Evolutionary conservation across 805 yeast genomes (phyloP).

Genomic region (Candida oleophila): DNA sequence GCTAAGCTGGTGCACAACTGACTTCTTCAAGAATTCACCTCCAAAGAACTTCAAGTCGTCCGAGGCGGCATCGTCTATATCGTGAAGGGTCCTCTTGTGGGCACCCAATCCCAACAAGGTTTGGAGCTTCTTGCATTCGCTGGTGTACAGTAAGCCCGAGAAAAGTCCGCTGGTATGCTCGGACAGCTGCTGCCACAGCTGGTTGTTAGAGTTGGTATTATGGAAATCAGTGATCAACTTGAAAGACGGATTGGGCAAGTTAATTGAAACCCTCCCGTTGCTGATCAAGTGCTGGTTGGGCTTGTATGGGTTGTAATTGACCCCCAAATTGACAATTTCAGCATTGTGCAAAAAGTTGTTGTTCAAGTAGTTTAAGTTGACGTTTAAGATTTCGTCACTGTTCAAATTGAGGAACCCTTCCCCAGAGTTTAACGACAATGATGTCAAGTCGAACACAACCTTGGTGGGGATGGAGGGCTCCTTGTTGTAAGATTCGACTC

Average conservation of each 20-base stretch:
- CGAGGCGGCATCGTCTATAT: conserved; percentile 51
- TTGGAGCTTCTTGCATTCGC: conserved; percentile 22
- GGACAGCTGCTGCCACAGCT: conserved; percentile 53
- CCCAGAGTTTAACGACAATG: conserved; percentile 36
- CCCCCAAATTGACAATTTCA: conserved; percentile 48
- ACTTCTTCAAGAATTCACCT: conserved; percentile 36
- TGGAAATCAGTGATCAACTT: conserved; percentile 35
- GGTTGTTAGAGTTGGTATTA: conserved; percentile 40
- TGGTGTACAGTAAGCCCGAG: conserved; percentile 47
- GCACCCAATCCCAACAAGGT: conserved; percentile 56
- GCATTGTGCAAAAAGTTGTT: conserved; percentile 50
- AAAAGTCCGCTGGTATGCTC: conserved; percentile 53
- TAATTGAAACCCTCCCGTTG: conserved; percentile 44
- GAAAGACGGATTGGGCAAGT: conserved; percentile 44
- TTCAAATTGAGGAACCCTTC: conserved; percentile 35
- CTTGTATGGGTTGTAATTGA: conserved; percentile 54
- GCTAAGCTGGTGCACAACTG: conserved; percentile 25
- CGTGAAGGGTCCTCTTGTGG: conserved; percentile 54
- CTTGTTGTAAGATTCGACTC: conserved; percentile 27
- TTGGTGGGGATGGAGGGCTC: conserved; percentile 46
- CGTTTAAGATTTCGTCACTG: conserved; percentile 37
- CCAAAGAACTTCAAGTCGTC: conserved; percentile 34
- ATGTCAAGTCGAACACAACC: conserved; percentile 40
- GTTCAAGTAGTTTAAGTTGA: conserved; percentile 40
- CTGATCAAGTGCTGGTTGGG: conserved; percentile 45